Base-by-base conservation (phyloP, 139 green algal species). In the Auxenochlorella pyrenoidosa region DNA sequence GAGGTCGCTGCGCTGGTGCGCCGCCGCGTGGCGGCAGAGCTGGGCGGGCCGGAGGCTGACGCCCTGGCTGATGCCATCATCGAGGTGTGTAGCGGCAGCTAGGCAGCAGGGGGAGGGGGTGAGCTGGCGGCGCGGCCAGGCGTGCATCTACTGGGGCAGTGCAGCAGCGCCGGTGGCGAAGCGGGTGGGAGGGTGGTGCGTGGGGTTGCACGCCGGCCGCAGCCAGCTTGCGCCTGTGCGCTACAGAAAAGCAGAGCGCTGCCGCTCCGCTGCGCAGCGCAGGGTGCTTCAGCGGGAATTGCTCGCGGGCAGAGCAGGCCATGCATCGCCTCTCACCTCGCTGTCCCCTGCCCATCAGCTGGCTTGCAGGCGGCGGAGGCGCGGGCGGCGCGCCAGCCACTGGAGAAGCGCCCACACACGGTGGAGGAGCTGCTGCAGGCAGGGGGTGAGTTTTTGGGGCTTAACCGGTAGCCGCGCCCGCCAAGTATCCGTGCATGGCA, bases 351-450 rank as follows among this genome's bases (percentile, higher is more conserved):
- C 75, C 75, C 12, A 16, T 36, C 26, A 12, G 16, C 24, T 21
- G 22, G 36, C 18, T 22, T 30, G 78, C 36, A 84, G 78, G 78
- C 78, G 21, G 78, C 78, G 10, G 78, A 70, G 54, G 78, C 51
- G 34, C n/a, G 54, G 54, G 78, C 78, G 34, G 78, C 54, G 8
- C 78, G 78, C n/a, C 78, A 84, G 78, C 78, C 78, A 24, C 54
- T 54, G 18, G 78, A 71, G 24, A 84, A 72, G 78, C 51, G 78
- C 54, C 78, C 78, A 0, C 78, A 84, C 54, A 84, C 78, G 6
- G 78, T 84, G 19, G 78, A 84, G 24, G 78, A 84, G 78, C 54
- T 84, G 36, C 78, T 84, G 51, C 19, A 32, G 51, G 78, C 78
- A 0, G 78, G 78, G 44, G 78, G 78, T 84, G 54, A 41, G 78